phyloP scores from a whole-genome alignment of 2,329 filamentous ascomycete species.

The Fragosphaeria purpurea region DNA sequence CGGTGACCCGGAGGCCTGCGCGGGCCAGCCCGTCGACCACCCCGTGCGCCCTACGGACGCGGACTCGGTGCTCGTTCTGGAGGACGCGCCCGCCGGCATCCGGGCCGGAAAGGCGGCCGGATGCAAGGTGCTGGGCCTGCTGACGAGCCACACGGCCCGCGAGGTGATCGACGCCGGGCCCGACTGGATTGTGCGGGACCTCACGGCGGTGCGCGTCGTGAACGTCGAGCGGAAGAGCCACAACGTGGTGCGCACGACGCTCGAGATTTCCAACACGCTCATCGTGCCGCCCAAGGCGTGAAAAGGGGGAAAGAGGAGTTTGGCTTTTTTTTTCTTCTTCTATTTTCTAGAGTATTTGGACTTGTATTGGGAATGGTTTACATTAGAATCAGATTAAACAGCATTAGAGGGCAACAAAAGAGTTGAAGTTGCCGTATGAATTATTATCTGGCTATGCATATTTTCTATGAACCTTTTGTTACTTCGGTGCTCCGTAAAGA shows the following conservation, averaged over 20 bases:
- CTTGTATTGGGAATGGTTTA: too few species aligned
- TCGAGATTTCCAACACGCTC: constrained; percentile 59
- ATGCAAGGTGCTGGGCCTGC: constrained; percentile 73
- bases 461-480: too few species aligned
- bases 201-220: constrained; percentile 60
- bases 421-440: too few species aligned
- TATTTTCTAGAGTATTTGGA: too few species aligned
- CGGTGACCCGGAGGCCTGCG: constrained; percentile 14
- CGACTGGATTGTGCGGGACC: constrained; percentile 77
- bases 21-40: too few species aligned
- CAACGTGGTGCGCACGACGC: constrained; percentile 22
- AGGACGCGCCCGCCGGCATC: constrained; percentile 84
- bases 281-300: constrained; percentile 12
- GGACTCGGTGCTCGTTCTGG: constrained; percentile 59
- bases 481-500: too few species aligned
- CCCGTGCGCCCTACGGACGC: too few species aligned
- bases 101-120: constrained; percentile 74
- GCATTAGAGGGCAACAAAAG: too few species aligned
- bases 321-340: too few species aligned
- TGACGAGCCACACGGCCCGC: constrained; percentile 69
- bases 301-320: neutral
- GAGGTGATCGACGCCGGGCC: constrained; percentile 67
- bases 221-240: constrained; percentile 47
- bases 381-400: too few species aligned
- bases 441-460: too few species aligned